These are phyloP conservation scores for Coleophoma eucalyptorum DNA, from an alignment of 2,329 filamentous ascomycete genomes.

Conservation along the genomic window DNA sequence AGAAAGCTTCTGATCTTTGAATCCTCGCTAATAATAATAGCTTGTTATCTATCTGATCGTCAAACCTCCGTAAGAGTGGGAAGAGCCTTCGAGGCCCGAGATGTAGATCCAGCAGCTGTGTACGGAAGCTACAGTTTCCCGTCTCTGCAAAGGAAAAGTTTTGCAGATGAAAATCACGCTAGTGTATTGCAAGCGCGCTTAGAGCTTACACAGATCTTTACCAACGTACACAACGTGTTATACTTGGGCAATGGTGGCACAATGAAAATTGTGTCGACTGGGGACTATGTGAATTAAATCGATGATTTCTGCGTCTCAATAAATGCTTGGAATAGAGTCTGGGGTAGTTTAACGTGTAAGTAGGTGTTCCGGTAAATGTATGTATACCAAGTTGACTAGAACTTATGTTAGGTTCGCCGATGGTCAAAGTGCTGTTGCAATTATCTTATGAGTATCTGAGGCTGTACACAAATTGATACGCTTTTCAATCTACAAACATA, in stretches of 20 bases:
- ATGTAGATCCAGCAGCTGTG: constrained; percentile 58
- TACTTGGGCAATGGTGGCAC: constrained; percentile 67
- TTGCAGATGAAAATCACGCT: constrained; percentile 62
- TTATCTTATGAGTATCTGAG: constrained; percentile 69
- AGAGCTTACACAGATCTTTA: constrained; percentile 66
- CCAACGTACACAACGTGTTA: constrained; percentile 67
- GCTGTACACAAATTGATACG: constrained; percentile 70
- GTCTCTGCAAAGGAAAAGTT: constrained; percentile 52
- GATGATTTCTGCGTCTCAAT: constrained; percentile 68
- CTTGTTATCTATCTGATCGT: constrained; percentile 55
- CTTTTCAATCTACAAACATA: constrained; percentile 64
- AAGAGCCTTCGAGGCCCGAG: constrained; percentile 69
- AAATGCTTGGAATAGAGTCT: constrained; percentile 65
- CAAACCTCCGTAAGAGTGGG: constrained; percentile 67
- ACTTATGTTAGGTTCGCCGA: constrained; percentile 45
- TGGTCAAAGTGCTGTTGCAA: constrained; percentile 62
- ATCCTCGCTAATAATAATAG: constrained; percentile 16
- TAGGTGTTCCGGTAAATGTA: constrained; percentile 1
- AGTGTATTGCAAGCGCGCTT: constrained; percentile 67
- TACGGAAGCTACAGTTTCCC: constrained; percentile 58
- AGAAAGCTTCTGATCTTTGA: neutral
- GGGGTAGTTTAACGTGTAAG: constrained; percentile 61
- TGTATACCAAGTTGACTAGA: constrained; percentile 7
- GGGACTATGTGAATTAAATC: constrained; percentile 70
- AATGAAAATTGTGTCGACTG: constrained; percentile 64